Conservation (phyloP, 805 yeast genomes). For the Vanderwaltozyma yarrowii region DNA sequence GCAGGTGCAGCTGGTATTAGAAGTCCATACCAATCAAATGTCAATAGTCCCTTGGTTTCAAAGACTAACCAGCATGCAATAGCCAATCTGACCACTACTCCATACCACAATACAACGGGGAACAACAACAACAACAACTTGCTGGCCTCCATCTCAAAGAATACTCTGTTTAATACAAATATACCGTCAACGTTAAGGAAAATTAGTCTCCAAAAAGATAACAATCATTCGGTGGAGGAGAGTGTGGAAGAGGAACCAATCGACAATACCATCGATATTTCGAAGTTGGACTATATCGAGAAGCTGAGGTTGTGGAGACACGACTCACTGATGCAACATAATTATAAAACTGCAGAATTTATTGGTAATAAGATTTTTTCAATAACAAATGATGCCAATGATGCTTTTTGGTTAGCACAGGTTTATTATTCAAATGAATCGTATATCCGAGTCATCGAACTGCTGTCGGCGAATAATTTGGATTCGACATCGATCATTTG, state of each 20-base stretch:
- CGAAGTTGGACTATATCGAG: conserved; percentile 60
- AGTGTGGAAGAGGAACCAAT: too few relatives aligned
- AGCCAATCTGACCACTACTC: conserved; percentile 31
- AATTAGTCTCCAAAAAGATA: conserved; percentile 18
- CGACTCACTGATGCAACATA: conserved; percentile 87
- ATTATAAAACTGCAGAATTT: conserved; percentile 78
- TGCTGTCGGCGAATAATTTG: conserved; percentile 50
- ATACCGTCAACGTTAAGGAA: conserved; percentile 26
- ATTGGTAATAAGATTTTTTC: conserved; percentile 85
- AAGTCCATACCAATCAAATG: conserved; percentile 9
- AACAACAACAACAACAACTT: conserved; percentile 10
- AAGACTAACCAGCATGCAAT: conserved; percentile 7
- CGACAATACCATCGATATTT: conserved; percentile 12
- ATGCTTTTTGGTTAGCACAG: conserved; percentile 95
- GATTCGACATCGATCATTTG: conserved; percentile 55
- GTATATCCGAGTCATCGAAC: conserved; percentile 66
- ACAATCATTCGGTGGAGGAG: not conserved
- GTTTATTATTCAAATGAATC: conserved; percentile 69
- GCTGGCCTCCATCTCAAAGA: conserved; percentile 19
- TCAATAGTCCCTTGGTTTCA: conserved; percentile 22
- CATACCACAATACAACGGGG: conserved; percentile 33
- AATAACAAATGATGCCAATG: conserved; percentile 78
- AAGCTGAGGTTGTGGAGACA: conserved; percentile 84
- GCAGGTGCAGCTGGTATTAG: not conserved
- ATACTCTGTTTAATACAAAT: conserved; percentile 12